Conservation (phyloP, 441 rosid genomes). For the Geranium incanum region DNA sequence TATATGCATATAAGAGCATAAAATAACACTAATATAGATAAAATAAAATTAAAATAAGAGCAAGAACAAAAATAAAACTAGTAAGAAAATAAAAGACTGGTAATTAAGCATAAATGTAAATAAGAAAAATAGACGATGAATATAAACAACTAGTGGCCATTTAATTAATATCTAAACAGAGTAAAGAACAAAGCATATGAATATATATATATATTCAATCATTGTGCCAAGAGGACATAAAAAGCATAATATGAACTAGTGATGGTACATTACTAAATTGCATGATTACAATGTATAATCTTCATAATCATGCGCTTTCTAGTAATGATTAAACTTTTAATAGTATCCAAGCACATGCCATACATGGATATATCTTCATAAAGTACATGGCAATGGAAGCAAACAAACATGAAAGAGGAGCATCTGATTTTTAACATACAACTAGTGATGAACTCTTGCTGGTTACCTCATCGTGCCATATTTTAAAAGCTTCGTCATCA, state of each 20-base stretch:
- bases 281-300: neutral
- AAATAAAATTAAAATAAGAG: too few relatives aligned
- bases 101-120: too few relatives aligned
- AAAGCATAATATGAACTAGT: neutral
- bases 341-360: neutral
- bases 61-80: too few relatives aligned
- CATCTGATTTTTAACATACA: neutral
- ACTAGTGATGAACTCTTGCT: constrained; percentile 6
- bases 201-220: neutral
- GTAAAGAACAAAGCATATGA: too few relatives aligned
- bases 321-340: neutral
- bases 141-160: too few relatives aligned
- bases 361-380: neutral
- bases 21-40: too few relatives aligned
- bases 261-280: neutral
- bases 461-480: constrained; percentile 71
- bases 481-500: constrained; percentile 78
- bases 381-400: neutral
- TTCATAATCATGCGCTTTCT: neutral
- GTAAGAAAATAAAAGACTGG: too few relatives aligned
- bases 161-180: too few relatives aligned
- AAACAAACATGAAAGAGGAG: neutral
- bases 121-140: too few relatives aligned
- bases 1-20: neutral
- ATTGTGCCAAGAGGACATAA: neutral